These are phyloP conservation scores for Neurospora pannonica DNA, from an alignment of 495 filamentous ascomycete species.

Conservation along the genomic window DNA sequence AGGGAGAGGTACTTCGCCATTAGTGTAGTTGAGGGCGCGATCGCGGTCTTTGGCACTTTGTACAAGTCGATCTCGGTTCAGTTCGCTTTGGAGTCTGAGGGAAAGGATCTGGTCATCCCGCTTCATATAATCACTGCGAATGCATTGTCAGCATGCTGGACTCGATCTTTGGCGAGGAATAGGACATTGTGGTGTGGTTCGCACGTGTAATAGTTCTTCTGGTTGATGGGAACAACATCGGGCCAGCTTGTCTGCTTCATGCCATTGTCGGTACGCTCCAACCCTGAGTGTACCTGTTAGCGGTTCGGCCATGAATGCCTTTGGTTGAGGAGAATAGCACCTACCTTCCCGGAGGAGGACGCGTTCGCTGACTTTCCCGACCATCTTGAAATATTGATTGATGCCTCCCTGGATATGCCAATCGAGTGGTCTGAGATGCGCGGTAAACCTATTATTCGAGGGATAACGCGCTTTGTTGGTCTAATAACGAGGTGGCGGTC, in stretches of 20 bases:
- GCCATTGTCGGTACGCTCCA: conserved; percentile 94
- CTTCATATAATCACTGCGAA: conserved; percentile 82
- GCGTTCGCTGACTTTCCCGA: conserved; percentile 45
- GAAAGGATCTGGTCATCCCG: conserved; percentile 93
- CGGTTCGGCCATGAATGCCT: not conserved
- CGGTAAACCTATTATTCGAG: not conserved
- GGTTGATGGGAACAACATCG: conserved; percentile 83
- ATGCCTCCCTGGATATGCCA: not conserved
- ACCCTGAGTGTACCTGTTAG: conserved; percentile 45
- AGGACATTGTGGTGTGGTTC: conserved; percentile 21
- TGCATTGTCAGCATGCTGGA: conserved; percentile 11
- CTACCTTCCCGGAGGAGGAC: conserved; percentile 42
- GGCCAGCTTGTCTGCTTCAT: conserved; percentile 94
- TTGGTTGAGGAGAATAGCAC: not conserved
- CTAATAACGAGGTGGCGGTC: not conserved
- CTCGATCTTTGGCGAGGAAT: not conserved
- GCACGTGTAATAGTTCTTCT: conserved; percentile 99
- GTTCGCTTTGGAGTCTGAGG: conserved; percentile 75
- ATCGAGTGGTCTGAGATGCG: not conserved
- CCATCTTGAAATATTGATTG: conserved; percentile 23
- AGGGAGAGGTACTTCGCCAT: conserved; percentile 48
- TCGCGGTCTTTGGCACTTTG: conserved; percentile 80
- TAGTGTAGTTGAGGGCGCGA: conserved; percentile 66
- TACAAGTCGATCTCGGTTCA: conserved; percentile 65
- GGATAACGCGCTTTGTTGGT: not conserved